Evolutionary conservation across 305 asterid species (phyloP).

Genomic region (Solanum hybrid): DNA sequence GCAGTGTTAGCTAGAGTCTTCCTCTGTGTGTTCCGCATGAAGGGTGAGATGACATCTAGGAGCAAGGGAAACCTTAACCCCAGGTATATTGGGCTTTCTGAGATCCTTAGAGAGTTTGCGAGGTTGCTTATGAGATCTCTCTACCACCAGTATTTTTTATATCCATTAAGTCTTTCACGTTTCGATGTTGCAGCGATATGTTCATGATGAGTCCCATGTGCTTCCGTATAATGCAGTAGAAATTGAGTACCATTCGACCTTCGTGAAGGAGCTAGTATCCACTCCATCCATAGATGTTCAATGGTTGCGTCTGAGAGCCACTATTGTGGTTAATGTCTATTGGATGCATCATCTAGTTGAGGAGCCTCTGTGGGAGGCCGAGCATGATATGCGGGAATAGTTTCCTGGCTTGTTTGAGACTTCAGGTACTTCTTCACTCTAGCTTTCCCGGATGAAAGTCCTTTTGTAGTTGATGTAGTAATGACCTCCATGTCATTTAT

Average conservation of each 20-base stretch:
- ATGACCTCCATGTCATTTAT: not conserved
- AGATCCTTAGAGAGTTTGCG: not conserved
- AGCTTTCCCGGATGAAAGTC: too few relatives aligned
- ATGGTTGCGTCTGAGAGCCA: not conserved
- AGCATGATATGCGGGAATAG: not conserved
- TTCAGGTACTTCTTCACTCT: not conserved
- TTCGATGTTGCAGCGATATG: not conserved
- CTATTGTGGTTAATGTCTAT: not conserved
- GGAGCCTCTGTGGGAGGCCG: not conserved
- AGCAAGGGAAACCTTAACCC: not conserved
- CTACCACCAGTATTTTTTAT: not conserved
- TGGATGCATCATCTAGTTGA: not conserved
- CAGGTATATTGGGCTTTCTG: not conserved
- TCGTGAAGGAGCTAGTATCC: not conserved
- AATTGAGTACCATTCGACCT: not conserved
- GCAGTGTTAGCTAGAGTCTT: not conserved
- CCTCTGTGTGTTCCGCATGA: not conserved
- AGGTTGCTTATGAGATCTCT: not conserved
- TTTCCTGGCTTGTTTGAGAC: not conserved
- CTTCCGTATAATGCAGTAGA: not conserved
- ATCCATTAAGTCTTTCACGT: not conserved
- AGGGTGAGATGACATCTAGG: not conserved
- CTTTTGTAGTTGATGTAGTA: not conserved
- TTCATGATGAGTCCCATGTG: not conserved
- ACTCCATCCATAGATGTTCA: not conserved